These are phyloP conservation scores for Saccharomycopsis fibuligera DNA, from an alignment of 805 yeast genomes.

Conservation along the genomic window DNA sequence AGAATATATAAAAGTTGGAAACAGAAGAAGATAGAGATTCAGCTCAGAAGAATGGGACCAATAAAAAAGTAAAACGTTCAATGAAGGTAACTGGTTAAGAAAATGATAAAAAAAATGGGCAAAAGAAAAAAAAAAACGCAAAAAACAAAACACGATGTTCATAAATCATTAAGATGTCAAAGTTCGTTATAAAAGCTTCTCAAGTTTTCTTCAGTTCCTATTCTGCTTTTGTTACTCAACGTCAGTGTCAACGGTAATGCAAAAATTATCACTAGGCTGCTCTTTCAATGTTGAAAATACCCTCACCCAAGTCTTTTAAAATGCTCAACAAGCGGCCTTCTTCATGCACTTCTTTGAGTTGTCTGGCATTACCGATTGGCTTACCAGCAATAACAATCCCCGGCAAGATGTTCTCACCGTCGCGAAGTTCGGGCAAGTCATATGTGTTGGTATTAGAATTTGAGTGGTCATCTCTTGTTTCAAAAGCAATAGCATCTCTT, in stretches of 20 bases:
- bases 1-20: too few relatives aligned
- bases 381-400: conserved; percentile 21
- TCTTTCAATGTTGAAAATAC: conserved; percentile 19
- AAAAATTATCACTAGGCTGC: conserved; percentile 6
- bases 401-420: conserved; percentile 19
- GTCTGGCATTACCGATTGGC: conserved; percentile 20
- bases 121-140: not conserved
- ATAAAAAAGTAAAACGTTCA: too few relatives aligned
- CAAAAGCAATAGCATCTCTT: conserved; percentile 57
- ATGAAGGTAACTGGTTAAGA: too few relatives aligned
- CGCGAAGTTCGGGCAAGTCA: conserved; percentile 3
- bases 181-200: too few relatives aligned
- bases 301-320: conserved; percentile 18
- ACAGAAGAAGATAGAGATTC: too few relatives aligned
- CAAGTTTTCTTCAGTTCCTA: too few relatives aligned
- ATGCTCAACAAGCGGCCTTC: conserved; percentile 8
- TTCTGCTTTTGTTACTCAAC: too few relatives aligned
- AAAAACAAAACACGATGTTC: too few relatives aligned
- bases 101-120: not conserved
- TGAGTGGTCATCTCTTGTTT: conserved; percentile 37
- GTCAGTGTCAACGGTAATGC: not conserved
- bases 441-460: conserved; percentile 1
- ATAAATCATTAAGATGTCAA: too few relatives aligned
- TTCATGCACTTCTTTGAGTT: conserved; percentile 14
- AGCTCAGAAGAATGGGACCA: too few relatives aligned